Conservation (phyloP, 306 rosid genomes). For the Medicago lupulina region DNA sequence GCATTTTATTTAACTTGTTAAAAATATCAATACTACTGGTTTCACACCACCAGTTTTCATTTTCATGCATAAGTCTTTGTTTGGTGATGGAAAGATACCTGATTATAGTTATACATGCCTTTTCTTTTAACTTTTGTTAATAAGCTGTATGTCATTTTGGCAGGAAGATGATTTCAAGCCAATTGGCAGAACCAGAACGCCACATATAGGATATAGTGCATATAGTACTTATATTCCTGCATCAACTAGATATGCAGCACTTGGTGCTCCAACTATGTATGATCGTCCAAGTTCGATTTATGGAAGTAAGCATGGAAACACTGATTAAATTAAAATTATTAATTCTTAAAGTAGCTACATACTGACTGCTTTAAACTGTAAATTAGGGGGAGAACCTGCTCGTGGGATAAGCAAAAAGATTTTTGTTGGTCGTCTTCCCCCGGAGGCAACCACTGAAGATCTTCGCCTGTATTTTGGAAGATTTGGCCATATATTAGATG, state of each 20-base stretch:
- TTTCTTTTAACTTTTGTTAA: conserved; percentile 21
- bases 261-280: conserved; percentile 94
- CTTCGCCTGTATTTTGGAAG: conserved; percentile 93
- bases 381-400: conserved; percentile 76
- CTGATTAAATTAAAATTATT: conserved; percentile 26
- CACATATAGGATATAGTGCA: conserved; percentile 95
- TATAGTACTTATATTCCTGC: conserved; percentile 93
- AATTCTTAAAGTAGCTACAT: conserved; percentile 20
- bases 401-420: conserved; percentile 81
- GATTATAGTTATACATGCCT: not conserved
- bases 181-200: conserved; percentile 67
- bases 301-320: conserved; percentile 72
- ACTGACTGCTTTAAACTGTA: conserved; percentile 35
- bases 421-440: conserved; percentile 90
- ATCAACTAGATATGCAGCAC: conserved; percentile 96
- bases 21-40: not conserved
- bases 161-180: conserved; percentile 97
- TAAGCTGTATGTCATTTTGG: conserved; percentile 41
- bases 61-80: conserved; percentile 2
- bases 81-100: conserved; percentile 4
- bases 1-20: no score
- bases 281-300: conserved; percentile 85
- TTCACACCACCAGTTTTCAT: conserved; percentile 17
- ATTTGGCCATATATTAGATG: conserved; percentile 91
- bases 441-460: conserved; percentile 84